Conservation (phyloP, 768 basidiomycete species). For the Galerina sulciceps region DNA sequence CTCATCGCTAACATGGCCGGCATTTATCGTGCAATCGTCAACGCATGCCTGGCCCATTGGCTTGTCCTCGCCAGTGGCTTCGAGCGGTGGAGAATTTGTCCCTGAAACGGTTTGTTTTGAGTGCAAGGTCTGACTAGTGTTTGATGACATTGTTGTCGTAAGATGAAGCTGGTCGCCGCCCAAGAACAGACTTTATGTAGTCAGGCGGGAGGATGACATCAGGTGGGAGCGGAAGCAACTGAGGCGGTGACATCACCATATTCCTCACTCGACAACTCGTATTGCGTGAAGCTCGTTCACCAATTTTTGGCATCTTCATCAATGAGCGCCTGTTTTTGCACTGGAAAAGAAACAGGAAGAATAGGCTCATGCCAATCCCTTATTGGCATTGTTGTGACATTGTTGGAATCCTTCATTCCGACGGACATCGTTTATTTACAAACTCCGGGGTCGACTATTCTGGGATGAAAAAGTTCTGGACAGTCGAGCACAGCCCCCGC, state of each 20-base stretch:
- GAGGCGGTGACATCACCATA: background rate
- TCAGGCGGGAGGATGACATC: conserved; percentile 7
- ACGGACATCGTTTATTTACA: too few species aligned
- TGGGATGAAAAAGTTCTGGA: too few species aligned
- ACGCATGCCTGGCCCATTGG: conserved; percentile 56
- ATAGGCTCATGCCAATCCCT: too few species aligned
- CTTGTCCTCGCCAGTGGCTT: conserved; percentile 47
- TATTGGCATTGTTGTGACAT: too few species aligned
- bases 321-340: too few species aligned
- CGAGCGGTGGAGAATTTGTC: conserved; percentile 60
- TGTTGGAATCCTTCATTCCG: too few species aligned
- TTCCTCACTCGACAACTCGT: background rate
- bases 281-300: background rate
- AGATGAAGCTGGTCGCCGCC: background rate
- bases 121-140: background rate
- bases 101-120: conserved; percentile 31
- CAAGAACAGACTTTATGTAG: background rate
- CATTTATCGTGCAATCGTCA: conserved; percentile 17
- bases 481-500: too few species aligned
- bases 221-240: background rate
- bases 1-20: conserved; percentile 39
- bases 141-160: background rate
- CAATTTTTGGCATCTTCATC: too few species aligned
- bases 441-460: too few species aligned
- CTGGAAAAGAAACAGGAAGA: too few species aligned